Conservation (phyloP, 306 rosid species). For the Dalbergia cultrata region DNA sequence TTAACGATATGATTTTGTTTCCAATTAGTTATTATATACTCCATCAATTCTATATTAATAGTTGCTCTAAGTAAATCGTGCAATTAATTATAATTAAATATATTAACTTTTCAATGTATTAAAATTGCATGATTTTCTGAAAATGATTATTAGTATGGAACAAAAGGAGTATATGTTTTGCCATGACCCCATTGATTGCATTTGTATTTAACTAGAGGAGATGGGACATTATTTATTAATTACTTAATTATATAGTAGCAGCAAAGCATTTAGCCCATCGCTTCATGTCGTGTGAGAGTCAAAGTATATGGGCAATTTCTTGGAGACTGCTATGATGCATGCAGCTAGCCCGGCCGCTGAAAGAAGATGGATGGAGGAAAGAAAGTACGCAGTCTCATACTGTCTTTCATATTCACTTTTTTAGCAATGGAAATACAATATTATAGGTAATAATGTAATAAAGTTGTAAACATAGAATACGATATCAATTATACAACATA, state of each 20-base stretch:
- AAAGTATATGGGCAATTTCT: constrained; percentile 1
- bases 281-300: neutral
- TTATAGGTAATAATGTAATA: too few relatives aligned
- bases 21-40: too few relatives aligned
- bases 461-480: too few relatives aligned
- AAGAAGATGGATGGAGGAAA: neutral
- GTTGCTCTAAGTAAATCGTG: too few relatives aligned
- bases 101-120: too few relatives aligned
- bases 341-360: neutral
- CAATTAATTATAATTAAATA: too few relatives aligned
- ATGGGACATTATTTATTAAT: constrained; percentile 10
- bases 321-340: constrained; percentile 1
- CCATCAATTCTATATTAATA: too few relatives aligned
- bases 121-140: too few relatives aligned
- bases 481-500: too few relatives aligned
- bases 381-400: neutral
- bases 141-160: too few relatives aligned
- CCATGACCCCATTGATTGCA: constrained; percentile 27
- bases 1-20: too few relatives aligned
- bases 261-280: neutral
- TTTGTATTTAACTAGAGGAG: neutral
- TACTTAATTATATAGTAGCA: neutral
- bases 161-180: neutral
- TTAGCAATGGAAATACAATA: too few relatives aligned
- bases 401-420: neutral